These are phyloP conservation scores for Sclerotinia glacialis DNA, from an alignment of 2,329 filamentous ascomycete genomes.

Conservation along the genomic window DNA sequence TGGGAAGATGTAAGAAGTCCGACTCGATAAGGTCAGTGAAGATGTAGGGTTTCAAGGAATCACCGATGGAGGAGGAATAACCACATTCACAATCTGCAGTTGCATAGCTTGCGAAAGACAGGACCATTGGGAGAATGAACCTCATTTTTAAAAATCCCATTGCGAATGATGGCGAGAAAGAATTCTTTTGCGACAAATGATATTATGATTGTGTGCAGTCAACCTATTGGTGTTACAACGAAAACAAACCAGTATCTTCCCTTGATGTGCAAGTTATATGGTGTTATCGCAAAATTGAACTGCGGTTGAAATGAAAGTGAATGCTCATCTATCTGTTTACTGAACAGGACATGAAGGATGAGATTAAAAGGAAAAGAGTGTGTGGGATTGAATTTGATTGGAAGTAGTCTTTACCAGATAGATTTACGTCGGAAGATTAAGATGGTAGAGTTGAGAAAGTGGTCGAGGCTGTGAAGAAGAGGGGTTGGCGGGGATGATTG, in stretches of 20 bases:
- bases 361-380: neutral
- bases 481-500: neutral
- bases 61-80: constrained; percentile 56
- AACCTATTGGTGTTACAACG: constrained; percentile 13
- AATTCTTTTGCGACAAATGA: neutral
- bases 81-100: constrained; percentile 64
- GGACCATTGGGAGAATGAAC: constrained; percentile 1
- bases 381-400: neutral
- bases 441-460: neutral
- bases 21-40: constrained; percentile 71
- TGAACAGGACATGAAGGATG: constrained; percentile 1
- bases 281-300: constrained; percentile 3
- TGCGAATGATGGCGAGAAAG: neutral
- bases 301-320: constrained; percentile 9
- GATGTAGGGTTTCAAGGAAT: constrained; percentile 43
- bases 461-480: neutral
- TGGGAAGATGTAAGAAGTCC: constrained; percentile 60
- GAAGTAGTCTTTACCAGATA: neutral
- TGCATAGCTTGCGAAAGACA: constrained; percentile 8
- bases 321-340: constrained; percentile 7
- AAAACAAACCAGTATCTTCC: constrained; percentile 7
- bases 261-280: constrained; percentile 1
- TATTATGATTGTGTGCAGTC: constrained; percentile 8
- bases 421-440: neutral
- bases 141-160: neutral